Base-by-base conservation (phyloP, 2,329 filamentous ascomycete genomes). In the Stagonosporopsis vannaccii region DNA sequence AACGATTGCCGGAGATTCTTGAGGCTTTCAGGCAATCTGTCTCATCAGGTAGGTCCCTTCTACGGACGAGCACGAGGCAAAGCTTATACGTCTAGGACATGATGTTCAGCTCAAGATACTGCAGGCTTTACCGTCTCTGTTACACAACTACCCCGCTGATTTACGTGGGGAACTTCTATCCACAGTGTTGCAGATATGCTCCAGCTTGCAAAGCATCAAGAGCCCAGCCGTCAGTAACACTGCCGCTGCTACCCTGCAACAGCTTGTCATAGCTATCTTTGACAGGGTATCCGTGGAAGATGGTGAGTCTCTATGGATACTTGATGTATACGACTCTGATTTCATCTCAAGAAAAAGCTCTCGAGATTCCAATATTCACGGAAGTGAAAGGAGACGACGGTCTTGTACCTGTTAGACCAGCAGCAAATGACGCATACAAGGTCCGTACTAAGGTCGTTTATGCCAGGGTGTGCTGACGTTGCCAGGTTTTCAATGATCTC, bases 71-170 rank as follows among this genome's bases (percentile, higher is more conserved):
- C 12, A 13, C 12, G 19, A 9, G 6, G 7, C 11, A 45, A 44
- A 53, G 39, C 60, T 69, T 50, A 73, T 48, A n/a, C 32, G 17
- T 9, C 26, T 53, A 85, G 84, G 82, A 47, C 80, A 97, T 56
- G 95, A 99, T 78, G 90, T 97, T 2, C 95, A 99, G 72, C 85
- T 99, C 64, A 98, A 98, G 77, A 95, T 98, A 48, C 80, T 99
- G 13, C 95, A 99, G 75, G 92, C 92, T 1, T 79, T 99, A 15
- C 95, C 95, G 4, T 91, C 92, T 1, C 78, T 99, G 32, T 79
- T 98, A 22, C 93, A 97, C 65, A 96, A 97, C 68, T 98, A 98
- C 77, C 87, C 91, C 0, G 82, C 84, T 32, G 90, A 96, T 53
- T 80, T 99, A 33, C 87, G 89, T 57, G 92, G 90, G 2, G 90